phyloP scores from a whole-genome alignment of 176 grass and related monocot genomes.

The Olyra latifolia region DNA sequence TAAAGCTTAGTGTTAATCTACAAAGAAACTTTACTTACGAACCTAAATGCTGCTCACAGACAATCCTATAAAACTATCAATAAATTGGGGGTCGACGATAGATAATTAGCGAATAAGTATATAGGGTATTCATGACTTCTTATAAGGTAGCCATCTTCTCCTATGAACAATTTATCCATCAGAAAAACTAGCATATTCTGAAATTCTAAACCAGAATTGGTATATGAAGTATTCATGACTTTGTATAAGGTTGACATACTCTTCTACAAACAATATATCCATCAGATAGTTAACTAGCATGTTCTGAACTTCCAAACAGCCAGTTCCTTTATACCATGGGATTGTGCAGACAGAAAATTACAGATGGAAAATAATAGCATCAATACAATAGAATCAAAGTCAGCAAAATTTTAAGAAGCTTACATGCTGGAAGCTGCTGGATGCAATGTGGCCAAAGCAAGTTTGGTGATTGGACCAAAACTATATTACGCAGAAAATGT shows the following conservation, averaged over 20 bases:
- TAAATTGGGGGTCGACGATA: neutral
- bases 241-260: neutral
- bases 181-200: neutral
- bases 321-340: neutral
- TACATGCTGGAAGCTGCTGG: neutral
- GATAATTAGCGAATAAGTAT: neutral
- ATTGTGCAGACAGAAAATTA: neutral
- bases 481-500: neutral
- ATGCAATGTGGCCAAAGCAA: neutral
- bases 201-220: neutral
- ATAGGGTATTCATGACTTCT: neutral
- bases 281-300: neutral
- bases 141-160: slow-evolving; percentile 6
- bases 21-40: neutral
- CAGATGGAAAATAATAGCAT: neutral
- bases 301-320: neutral
- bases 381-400: neutral
- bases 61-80: neutral
- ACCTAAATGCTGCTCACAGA: neutral
- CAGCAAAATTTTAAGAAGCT: neutral
- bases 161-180: neutral
- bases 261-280: neutral
- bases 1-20: neutral
- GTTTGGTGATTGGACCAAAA: neutral
- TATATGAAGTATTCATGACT: neutral